phyloP scores from a whole-genome alignment of 2,329 filamentous ascomycete genomes.

The Teratosphaeria nubilosa region DNA sequence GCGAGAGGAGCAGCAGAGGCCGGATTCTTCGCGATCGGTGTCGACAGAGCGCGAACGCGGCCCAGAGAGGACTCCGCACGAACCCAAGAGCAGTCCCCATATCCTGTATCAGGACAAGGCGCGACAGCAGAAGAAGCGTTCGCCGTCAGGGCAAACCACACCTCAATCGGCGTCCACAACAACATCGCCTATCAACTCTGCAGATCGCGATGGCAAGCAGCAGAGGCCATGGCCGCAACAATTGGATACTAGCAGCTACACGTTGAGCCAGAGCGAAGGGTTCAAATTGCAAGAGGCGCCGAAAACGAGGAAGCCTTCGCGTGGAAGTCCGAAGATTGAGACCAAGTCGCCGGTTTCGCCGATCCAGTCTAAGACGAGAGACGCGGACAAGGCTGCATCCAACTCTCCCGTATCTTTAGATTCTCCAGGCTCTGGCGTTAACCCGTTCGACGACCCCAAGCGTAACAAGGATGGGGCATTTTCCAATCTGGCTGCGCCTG shows the following conservation, averaged over 20 bases:
- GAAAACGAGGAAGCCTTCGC: slow-evolving; percentile 47
- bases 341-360: slow-evolving; percentile 32
- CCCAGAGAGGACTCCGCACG: slow-evolving; percentile 17
- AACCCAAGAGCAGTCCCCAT: slow-evolving; percentile 56
- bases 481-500: slow-evolving; percentile 5
- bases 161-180: slow-evolving; percentile 15
- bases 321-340: slow-evolving; percentile 38
- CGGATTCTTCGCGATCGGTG: slow-evolving; percentile 32
- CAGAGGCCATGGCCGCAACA: slow-evolving; percentile 18
- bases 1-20: slow-evolving; percentile 28
- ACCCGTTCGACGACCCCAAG: slow-evolving; percentile 30
- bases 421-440: slow-evolving; percentile 27
- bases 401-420: slow-evolving; percentile 30
- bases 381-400: slow-evolving; percentile 28
- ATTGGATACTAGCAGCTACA: slow-evolving; percentile 18
- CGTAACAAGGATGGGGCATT: slow-evolving; percentile 18
- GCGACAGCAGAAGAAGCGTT: slow-evolving; percentile 44
- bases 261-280: slow-evolving; percentile 24
- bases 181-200: slow-evolving; percentile 18
- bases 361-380: slow-evolving; percentile 11
- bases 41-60: slow-evolving; percentile 34
- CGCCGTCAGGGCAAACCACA: slow-evolving; percentile 18
- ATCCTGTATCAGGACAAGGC: slow-evolving; percentile 85
- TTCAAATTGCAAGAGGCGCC: slow-evolving; percentile 78
- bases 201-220: slow-evolving; percentile 39